Base-by-base conservation (phyloP, 495 filamentous ascomycete species). In the Xylaria cubensis region DNA sequence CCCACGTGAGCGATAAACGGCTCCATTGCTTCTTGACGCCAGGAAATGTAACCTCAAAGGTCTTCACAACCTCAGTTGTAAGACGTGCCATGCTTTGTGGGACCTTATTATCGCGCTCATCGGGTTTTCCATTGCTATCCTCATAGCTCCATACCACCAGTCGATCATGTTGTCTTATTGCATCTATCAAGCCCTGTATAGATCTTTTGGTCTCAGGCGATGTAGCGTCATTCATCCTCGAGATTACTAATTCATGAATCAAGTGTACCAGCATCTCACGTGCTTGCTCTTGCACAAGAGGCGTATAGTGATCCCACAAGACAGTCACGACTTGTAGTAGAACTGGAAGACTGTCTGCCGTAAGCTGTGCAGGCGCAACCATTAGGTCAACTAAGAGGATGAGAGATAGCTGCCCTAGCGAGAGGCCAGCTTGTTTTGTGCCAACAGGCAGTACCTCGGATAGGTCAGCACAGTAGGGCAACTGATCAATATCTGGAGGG, bases 251-350 rank as follows among this genome's bases (percentile, higher is more conserved):
- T 78, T 98, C 97, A 76, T 99, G 96, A 61, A 99, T 97, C 10
- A 99, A 87, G 84, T 99, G 96, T 42, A 99, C 94, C 19, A 98
- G 87, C 96, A 99, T 97, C 76, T 99, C 96, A 56, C 95, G 90
- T 51, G 96, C 94, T 79, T 98, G 94, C 72, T 98, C 96, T 75
- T 97, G 96, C 1, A 99, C 95, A 15, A 97, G 88, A n/a, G 93
- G 88, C 3, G 91, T 97, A 75, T 98, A 97, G 69, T 97, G 94
- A 78, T 99, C 96, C 96, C 96, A 99, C 15, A 98, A 87, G 2
- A 97, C 93, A 44, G 96, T 91, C 19, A 97, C 90, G 19, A 97
- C 93, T 82, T 99, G 96, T 13, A 99, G 82, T 62, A 99, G 82
- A 26, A 96, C 87, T 44, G 95, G 92, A 7, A 98, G 87, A 72